A percentile compares a stretch with the other conserved stretches of the same genome.
phyloP scores from a whole-genome alignment of 768 basidiomycete species.

The Rhodotorula diobovata region DNA sequence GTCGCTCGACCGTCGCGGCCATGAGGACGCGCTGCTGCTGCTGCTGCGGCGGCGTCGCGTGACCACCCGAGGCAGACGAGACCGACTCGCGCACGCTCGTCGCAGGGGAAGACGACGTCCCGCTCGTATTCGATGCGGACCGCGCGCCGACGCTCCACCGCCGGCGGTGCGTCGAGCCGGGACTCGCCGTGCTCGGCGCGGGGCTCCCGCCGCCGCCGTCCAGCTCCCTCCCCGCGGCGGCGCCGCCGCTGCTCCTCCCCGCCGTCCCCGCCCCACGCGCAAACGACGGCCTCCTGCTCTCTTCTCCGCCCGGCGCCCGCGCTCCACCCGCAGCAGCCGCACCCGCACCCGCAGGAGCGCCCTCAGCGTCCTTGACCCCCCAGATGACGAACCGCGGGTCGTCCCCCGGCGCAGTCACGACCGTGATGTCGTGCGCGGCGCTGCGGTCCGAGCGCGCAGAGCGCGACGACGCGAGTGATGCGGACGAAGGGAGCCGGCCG shows the following conservation, averaged over 20 bases:
- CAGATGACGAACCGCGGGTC: conserved; percentile 90
- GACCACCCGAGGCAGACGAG: neutral
- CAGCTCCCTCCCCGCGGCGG: too few species aligned
- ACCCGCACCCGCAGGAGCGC: neutral
- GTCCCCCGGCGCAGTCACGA: conserved; percentile 52
- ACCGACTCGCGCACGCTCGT: conserved; percentile 32
- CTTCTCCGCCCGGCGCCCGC: too few species aligned
- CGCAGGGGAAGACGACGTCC: conserved; percentile 12
- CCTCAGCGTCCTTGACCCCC: conserved; percentile 56
- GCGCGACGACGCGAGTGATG: conserved; percentile 17
- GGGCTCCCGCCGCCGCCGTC: too few species aligned
- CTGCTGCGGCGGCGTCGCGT: neutral
- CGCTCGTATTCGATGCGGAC: neutral
- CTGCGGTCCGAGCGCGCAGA: neutral
- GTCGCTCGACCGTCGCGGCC: conserved; percentile 85
- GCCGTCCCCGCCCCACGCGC: too few species aligned
- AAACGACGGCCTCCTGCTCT: too few species aligned
- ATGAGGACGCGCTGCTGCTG: conserved; percentile 55
- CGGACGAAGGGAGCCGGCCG: conserved; percentile 16
- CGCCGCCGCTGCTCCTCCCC: neutral
- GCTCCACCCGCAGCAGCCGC: too few species aligned
- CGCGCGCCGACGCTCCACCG: neutral
- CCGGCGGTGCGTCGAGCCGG: too few species aligned
- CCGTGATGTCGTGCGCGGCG: conserved; percentile 33
- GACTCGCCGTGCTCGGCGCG: neutral